phyloP scores from a whole-genome alignment of 2,329 filamentous ascomycete genomes.

The Trichophyton schoenleinii region DNA sequence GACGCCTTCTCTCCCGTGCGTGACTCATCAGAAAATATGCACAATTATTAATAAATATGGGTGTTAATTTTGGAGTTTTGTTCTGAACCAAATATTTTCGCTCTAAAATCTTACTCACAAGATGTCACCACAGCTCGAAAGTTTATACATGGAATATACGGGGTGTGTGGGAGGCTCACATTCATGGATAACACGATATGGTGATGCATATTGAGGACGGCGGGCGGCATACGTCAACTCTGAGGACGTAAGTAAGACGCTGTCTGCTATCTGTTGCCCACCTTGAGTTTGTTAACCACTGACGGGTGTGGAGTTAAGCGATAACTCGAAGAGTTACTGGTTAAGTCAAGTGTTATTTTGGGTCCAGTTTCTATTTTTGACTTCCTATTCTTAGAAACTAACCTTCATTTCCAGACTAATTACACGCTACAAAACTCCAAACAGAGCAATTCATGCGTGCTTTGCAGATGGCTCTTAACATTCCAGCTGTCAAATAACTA shows the following conservation, averaged over 20 bases:
- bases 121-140: background rate
- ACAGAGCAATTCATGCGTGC: too few species aligned
- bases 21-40: conserved; percentile 5
- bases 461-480: background rate
- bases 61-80: background rate
- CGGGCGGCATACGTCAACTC: background rate
- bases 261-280: background rate
- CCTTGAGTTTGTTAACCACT: background rate
- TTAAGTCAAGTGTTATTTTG: too few species aligned
- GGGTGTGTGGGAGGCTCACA: background rate
- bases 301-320: background rate
- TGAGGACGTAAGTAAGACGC: background rate
- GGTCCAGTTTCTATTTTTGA: conserved; percentile 1
- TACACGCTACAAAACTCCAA: too few species aligned
- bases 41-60: conserved; percentile 4
- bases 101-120: background rate
- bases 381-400: background rate
- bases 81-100: background rate
- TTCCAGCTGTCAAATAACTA: background rate
- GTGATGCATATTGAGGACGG: background rate
- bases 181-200: background rate
- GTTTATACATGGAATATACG: background rate
- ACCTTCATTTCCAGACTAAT: too few species aligned
- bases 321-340: too few species aligned
- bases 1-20: background rate